Percentiles rank a stretch among this genome's conserved stretches.
These are phyloP conservation scores for Tripterygium wilfordii DNA, from an alignment of 177 flowering plant genomes.

Conservation along the genomic window DNA sequence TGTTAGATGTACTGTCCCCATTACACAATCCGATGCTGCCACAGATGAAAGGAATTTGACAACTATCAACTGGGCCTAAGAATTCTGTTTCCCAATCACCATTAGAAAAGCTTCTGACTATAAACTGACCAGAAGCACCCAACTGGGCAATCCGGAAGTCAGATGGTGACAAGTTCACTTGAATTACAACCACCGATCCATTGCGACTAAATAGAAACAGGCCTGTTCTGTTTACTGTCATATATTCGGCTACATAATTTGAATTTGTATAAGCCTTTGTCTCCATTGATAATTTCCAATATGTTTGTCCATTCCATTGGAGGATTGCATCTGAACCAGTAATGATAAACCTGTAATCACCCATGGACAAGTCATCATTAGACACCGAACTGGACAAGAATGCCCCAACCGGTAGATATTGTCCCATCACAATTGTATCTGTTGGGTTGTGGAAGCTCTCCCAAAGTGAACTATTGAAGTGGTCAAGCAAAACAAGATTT, in stretches of 20 bases:
- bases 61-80: conserved; percentile 39
- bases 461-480: conserved; percentile 51
- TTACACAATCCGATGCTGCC: conserved; percentile 51
- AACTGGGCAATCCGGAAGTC: conserved; percentile 48
- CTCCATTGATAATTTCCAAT: conserved; percentile 69
- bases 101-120: conserved; percentile 29
- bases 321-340: conserved; percentile 36
- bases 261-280: conserved; percentile 32
- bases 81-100: conserved; percentile 24
- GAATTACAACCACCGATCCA: conserved; percentile 42
- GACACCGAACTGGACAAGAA: conserved; percentile 34
- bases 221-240: conserved; percentile 50
- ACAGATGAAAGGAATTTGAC: conserved; percentile 50
- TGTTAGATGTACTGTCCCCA: conserved; percentile 9
- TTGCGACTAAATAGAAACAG: conserved; percentile 37
- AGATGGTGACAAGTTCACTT: conserved; percentile 28
- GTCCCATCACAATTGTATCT: conserved; percentile 68
- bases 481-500: conserved; percentile 59
- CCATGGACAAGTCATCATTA: conserved; percentile 31
- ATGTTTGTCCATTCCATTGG: conserved; percentile 54
- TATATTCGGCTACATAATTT: conserved; percentile 28
- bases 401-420: conserved; percentile 29
- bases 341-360: conserved; percentile 39
- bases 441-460: conserved; percentile 61
- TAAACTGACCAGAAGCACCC: conserved; percentile 40